Evolutionary conservation across 257 asterid species (phyloP), one percentile per base, ranked within the genome.

Genomic region (Primulina tabacum): DNA sequence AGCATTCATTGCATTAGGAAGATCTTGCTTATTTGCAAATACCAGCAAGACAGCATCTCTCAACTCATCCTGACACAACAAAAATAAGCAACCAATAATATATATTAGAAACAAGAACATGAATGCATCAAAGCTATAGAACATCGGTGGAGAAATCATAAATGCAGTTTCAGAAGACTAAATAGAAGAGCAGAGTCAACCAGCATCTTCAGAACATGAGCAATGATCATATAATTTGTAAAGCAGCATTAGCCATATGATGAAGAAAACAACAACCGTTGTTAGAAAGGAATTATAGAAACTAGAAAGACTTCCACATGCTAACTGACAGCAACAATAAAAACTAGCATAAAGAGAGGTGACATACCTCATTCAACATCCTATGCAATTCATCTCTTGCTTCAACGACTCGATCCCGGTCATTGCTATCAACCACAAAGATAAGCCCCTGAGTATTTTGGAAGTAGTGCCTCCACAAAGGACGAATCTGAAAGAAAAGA

Each of bases 391-490:
- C 84, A 76, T 80, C 84, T 68, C 81, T 80, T 28, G 84, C 84
- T 73, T 80, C 84, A 47, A 80, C 84, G 58, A 80, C 81, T 29
- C 84, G 79, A 37, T 80, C 84, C 67, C 84, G 73, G 60, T 80
- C 84, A 60, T 80, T 80, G 79, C 84, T 80, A 63, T 80, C 84
- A 60, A 80, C 82, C 60, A 80, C 84, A 73, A 80, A 80, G 30
- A 80, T 77, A 34, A 80, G 82, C 60, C 84, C 84, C 71, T 80
- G 84, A 8, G 84, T 80, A 67, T 80, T 80, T 67, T 80, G 84
- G 67, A 80, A 80, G 71, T 80, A 80, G 74, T 80, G 84, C 79
- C 84, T 80, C 84, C 84, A 80, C 74, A 80, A 64, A 55, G 84
- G 84, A 73, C 84, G 84, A 40, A 80, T 80, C 84, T 80, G 70